Percentiles rank a stretch among this genome's conserved stretches.
Conservation (phyloP, 176 grass and related monocot species). For the Echinochloa phyllopogon region DNA sequence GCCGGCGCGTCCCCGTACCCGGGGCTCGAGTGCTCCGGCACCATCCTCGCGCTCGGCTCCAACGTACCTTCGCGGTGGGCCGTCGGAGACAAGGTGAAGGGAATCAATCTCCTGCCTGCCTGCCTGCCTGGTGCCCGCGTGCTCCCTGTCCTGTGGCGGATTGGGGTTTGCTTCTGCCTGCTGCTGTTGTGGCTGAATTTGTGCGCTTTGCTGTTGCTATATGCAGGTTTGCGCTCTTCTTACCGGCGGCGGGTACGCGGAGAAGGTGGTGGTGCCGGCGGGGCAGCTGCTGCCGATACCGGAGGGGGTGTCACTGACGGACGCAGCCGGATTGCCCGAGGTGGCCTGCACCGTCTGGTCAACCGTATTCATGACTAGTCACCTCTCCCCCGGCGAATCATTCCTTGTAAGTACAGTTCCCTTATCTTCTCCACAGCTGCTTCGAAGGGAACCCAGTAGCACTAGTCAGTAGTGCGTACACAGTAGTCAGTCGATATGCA, state of each 20-base stretch:
- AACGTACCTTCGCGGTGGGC: slow-evolving; percentile 50
- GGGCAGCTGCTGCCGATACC: slow-evolving; percentile 76
- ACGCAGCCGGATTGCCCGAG: slow-evolving; percentile 73
- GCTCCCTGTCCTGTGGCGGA: background rate
- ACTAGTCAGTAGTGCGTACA: background rate
- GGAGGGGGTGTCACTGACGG: slow-evolving; percentile 68
- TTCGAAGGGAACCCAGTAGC: background rate
- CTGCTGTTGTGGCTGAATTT: background rate
- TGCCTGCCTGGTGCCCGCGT: background rate
- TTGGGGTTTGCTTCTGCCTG: background rate
- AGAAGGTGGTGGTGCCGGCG: slow-evolving; percentile 76
- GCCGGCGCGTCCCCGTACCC: slow-evolving; percentile 69
- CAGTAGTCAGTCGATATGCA: background rate
- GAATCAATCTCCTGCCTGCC: background rate
- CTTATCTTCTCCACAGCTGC: background rate
- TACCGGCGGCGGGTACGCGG: slow-evolving; percentile 79
- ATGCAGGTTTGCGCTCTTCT: slow-evolving; percentile 79
- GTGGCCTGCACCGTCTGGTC: slow-evolving; percentile 92
- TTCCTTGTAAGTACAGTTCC: slow-evolving; percentile 58
- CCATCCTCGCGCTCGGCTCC: slow-evolving; percentile 62
- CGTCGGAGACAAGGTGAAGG: slow-evolving; percentile 63
- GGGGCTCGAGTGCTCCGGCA: slow-evolving; percentile 86
- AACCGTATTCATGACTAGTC: slow-evolving; percentile 89
- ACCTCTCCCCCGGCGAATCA: slow-evolving; percentile 74
- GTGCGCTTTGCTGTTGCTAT: background rate